Base-by-base conservation (phyloP, 1,284 basidiomycete genomes). In the Malassezia obtusa region DNA sequence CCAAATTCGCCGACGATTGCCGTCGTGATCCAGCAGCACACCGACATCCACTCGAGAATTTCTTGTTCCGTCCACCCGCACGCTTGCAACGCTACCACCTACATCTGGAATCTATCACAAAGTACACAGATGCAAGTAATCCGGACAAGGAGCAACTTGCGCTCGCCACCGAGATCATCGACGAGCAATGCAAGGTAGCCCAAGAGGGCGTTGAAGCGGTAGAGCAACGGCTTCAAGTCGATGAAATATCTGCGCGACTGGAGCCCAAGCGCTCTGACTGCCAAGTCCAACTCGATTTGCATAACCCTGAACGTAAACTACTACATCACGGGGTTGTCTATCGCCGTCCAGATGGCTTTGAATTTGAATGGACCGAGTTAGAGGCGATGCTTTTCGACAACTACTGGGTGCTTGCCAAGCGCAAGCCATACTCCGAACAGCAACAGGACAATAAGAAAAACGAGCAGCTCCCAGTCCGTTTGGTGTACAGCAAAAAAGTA, bases 11-110 rank as follows among this genome's bases (percentile, higher is more conserved):
- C n/a, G 87, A 91, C 24, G 48, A 50, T 33, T 70, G 84, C 19
- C 78, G 81, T 0, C 79, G 80, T 19, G 79, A 82, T 57, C 82
- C 83, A 19, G 85, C 86, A 44, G 80, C 83, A 6, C 80, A 85
- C 46, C 80, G 86, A n/a, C 79, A 88, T 39, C 87, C 92, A 61
- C 79, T 94, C 58, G 87, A 87, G 62, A 84, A 88, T 63, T 88
- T 90, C 71, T 79, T 95, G 59, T 85, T 84, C 48, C 80, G 89
- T 6, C 89, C 91, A 1, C 82, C 85, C 0, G 86, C 89, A 58
- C 87, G 92, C 70, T 78, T 95, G 11, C 87, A 90, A 71, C 85
- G 87, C 59, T 95, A 95, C 69, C 86, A 88, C 8, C 82, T 88
- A 1, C 78, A 89, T 10, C 78, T 96, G 1, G 86, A 90, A 63